A percentile compares a stretch with the other conserved stretches of the same genome.
phyloP scores from a whole-genome alignment of 371 early-diverging fungal genomes.

The Mucor indicus region DNA sequence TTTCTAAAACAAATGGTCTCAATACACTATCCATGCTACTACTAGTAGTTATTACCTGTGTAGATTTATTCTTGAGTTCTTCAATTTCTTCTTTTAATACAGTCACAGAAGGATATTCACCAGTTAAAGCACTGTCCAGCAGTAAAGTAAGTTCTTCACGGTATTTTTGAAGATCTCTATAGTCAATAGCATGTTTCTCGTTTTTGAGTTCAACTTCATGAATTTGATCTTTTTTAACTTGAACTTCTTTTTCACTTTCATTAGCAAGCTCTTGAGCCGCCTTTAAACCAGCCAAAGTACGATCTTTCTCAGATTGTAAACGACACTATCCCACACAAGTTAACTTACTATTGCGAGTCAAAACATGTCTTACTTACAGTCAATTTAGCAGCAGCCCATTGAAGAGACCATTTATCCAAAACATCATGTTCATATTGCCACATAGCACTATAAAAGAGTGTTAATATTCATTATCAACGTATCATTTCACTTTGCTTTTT shows the following conservation, averaged over 20 bases:
- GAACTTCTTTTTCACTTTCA: slow-evolving; percentile 25
- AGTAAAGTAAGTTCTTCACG: slow-evolving; percentile 40
- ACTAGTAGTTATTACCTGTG: slow-evolving; percentile 11
- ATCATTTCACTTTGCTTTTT: slow-evolving; percentile 5
- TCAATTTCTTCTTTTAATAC: slow-evolving; percentile 3
- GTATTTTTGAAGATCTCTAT: slow-evolving; percentile 37
- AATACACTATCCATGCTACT: too few relatives aligned
- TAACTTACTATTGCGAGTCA: too few relatives aligned
- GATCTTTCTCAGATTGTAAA: slow-evolving; percentile 24
- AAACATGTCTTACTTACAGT: too few relatives aligned
- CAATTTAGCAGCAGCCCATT: slow-evolving; percentile 31
- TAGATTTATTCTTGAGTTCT: slow-evolving; percentile 2
- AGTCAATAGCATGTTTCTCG: slow-evolving; percentile 42
- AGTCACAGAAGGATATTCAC: slow-evolving; percentile 1
- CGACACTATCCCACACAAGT: slow-evolving; percentile 27
- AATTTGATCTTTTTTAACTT: slow-evolving; percentile 25
- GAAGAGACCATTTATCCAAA: slow-evolving; percentile 36
- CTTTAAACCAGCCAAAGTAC: slow-evolving; percentile 20
- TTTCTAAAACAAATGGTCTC: slow-evolving; percentile 1
- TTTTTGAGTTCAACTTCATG: slow-evolving; percentile 16
- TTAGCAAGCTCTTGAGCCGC: slow-evolving; percentile 25
- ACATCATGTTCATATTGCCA: slow-evolving; percentile 27
- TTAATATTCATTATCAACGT: neutral
- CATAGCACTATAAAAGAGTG: slow-evolving; percentile 13
- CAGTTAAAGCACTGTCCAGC: slow-evolving; percentile 23